Base-by-base conservation (phyloP, 805 yeast species). In the Candida maltosa region DNA sequence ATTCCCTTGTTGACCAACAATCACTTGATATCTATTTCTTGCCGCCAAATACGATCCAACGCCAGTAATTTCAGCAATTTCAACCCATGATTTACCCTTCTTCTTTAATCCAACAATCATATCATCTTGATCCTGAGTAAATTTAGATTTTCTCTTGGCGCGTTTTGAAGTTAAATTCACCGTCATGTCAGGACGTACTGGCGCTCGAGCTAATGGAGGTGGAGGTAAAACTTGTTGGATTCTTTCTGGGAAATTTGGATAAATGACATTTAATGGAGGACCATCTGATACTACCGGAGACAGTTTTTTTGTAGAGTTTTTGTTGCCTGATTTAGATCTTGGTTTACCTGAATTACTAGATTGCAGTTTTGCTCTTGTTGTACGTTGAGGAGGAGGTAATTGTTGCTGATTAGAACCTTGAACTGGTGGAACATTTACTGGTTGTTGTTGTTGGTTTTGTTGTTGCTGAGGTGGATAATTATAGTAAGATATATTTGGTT, bases 1-100 rank as follows among this genome's bases (percentile, higher is more conserved):
- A 41, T 64, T 64, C 3, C 91, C 91, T 48, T 83, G 91, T 52
- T 83, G 91, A 4, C 93, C 93, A 44, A 84, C 82, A 31, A 83
- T 68, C 4, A 83, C 91, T 56, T 83, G 91, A 48, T 84, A 84
- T 39, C 91, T 60, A 51, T 83, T 83, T 38, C 91, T 60, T 0
- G 89, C 91, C 0, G 91, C 87, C 26, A 83, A 59, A 40, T 76
- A 79, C 27, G 80, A 73, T 6, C 80, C 84, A 19, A 83, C 82
- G 4, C 73, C 70, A 2, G 86, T 73, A 3, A 65, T 59, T 35
- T 77, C 76, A 0, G 89, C 87, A 30, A 83, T 83, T 41, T 82
- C 87, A 4, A 74, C 78, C 91, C 93, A 83, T 1, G 78, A 60
- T 43, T 73, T 75, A 20, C 89, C 87, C 31, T 70, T 68, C 37